Evolutionary conservation across 352 stramenopile species (phyloP).

Genomic region (Phytophthora aleatoria): DNA sequence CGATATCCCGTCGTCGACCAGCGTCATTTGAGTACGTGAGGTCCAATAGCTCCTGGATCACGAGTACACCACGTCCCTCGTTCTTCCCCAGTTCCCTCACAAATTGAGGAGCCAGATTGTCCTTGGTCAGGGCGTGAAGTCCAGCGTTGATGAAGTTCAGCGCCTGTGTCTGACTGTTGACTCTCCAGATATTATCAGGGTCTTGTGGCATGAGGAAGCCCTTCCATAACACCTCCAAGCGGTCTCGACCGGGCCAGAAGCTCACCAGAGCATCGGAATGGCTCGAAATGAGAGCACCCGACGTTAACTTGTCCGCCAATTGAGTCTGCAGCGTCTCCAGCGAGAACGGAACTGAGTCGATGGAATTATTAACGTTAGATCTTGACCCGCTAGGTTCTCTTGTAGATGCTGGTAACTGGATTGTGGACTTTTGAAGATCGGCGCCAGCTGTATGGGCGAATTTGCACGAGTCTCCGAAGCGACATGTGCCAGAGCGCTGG

Average conservation of each 20-base stretch:
- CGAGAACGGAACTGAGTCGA: conserved; percentile 21
- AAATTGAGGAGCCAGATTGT: conserved; percentile 36
- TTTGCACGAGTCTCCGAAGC: conserved; percentile 30
- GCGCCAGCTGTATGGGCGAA: conserved; percentile 12
- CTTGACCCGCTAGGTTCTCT: not conserved
- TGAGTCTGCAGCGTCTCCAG: conserved; percentile 20
- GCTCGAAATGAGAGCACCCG: conserved; percentile 21
- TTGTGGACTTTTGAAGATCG: not conserved
- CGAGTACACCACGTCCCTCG: conserved; percentile 30
- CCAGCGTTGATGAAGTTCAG: conserved; percentile 50
- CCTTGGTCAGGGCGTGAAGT: conserved; percentile 41
- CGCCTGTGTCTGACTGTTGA: conserved; percentile 41
- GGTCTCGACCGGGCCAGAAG: conserved; percentile 28
- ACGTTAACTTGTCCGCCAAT: conserved; percentile 27
- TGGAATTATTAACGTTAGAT: not conserved
- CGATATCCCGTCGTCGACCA: conserved; percentile 29
- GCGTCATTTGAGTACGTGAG: conserved; percentile 38
- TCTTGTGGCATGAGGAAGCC: conserved; percentile 32
- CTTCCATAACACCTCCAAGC: conserved; percentile 38
- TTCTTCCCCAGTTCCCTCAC: conserved; percentile 38
- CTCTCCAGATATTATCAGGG: conserved; percentile 16
- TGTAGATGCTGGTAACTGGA: not conserved
- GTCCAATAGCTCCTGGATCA: conserved; percentile 36
- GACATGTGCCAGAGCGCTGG: conserved; percentile 27
- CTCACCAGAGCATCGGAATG: conserved; percentile 35